These are phyloP conservation scores for Pythium scleroteichum DNA, from an alignment of 352 stramenopile genomes.

Conservation along the genomic window DNA sequence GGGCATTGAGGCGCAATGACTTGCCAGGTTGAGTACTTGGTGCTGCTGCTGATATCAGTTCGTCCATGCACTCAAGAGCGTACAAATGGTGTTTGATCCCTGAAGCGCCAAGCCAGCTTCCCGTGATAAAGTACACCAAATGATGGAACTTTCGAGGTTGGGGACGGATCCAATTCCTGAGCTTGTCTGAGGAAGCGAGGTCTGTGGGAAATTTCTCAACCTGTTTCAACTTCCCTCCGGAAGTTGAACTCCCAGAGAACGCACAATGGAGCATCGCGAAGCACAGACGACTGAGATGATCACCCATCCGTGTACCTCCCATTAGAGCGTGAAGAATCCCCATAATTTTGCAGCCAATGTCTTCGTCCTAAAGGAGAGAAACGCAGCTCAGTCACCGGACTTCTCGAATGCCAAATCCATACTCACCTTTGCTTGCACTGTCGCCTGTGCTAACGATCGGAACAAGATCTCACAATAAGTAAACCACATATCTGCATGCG, in stretches of 20 bases:
- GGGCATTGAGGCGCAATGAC: background rate
- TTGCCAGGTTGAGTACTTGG: background rate
- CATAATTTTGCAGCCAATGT: conserved; percentile 43
- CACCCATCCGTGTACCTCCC: conserved; percentile 42
- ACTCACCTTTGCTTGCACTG: conserved; percentile 14
- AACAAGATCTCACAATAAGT: conserved; percentile 19
- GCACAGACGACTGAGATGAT: conserved; percentile 50
- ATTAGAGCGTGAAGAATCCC: conserved; percentile 45
- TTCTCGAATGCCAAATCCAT: background rate
- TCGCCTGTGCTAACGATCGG: background rate
- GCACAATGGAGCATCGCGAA: conserved; percentile 61
- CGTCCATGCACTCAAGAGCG: conserved; percentile 31
- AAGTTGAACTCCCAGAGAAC: conserved; percentile 31
- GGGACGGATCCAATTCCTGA: conserved; percentile 10
- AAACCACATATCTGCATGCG: conserved; percentile 5
- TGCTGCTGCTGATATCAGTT: conserved; percentile 1
- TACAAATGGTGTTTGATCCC: conserved; percentile 40
- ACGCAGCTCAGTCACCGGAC: background rate
- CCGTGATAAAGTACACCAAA: conserved; percentile 57
- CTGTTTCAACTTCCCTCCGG: conserved; percentile 8
- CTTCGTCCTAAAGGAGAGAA: conserved; percentile 37
- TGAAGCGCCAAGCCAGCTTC: conserved; percentile 48
- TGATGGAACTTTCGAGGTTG: conserved; percentile 27
- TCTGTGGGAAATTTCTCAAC: conserved; percentile 8
- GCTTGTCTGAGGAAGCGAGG: background rate